Base-by-base conservation (phyloP, 2,329 filamentous ascomycete genomes). In the Escovopsis sp. region DNA sequence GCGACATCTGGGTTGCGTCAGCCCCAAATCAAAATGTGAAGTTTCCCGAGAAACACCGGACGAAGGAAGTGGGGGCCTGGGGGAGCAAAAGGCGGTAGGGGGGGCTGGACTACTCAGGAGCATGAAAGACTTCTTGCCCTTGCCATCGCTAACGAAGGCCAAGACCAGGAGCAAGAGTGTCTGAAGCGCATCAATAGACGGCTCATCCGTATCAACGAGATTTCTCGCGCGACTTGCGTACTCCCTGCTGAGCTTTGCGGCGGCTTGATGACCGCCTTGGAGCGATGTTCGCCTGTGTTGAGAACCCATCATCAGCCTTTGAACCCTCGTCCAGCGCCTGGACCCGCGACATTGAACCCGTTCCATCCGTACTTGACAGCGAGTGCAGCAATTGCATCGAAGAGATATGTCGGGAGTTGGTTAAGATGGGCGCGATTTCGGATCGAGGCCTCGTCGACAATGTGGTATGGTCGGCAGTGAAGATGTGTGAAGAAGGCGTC, bases 51-150 rank as follows among this genome's bases (percentile, higher is more conserved):
- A 8, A 4, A n/a, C n/a, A n/a, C n/a, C n/a, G n/a, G n/a, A n/a
- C n/a, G n/a, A n/a, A n/a, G n/a, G n/a, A n/a, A n/a, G n/a, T n/a
- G n/a, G n/a, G n/a, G n/a, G n/a, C n/a, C n/a, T n/a, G n/a, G 21
- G 14, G 17, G n/a, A 33, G 17, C 19, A 16, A 33, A 30, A 32
- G 1, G n/a, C 14, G 19, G 36, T 15, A 17, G 25, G n/a, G 5
- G 7, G 25, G 13, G 19, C 29, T 5, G 15, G 48, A 62, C 15
- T 75, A 83, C 83, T 73, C 46, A 92, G 65, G 27, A 86, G 66
- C 84, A 92, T 92, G 45, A 86, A 90, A 1, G 82, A 78, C 56
- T 82, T 90, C 57, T 83, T 88, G 13, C 84, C 82, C 48, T 79
- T 76, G 18, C 85, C 84, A 21, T 75, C 67, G 26, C 84, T 83